Evolutionary conservation across 1,284 basidiomycete species (phyloP).

Genomic region (Sanghuangporus sanghuang): DNA sequence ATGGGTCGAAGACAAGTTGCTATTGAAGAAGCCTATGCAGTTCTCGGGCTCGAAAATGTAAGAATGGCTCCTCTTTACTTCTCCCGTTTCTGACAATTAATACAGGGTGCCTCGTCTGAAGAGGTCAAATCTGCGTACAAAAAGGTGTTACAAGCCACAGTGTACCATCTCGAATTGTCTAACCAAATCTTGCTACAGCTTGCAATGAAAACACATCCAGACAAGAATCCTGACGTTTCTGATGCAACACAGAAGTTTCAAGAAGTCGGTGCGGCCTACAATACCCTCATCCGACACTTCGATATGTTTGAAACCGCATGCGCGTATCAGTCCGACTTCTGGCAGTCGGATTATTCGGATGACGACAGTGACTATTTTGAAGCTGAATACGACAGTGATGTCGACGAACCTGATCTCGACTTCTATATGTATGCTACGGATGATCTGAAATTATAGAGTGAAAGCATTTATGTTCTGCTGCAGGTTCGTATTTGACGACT

Average conservation of each 20-base stretch:
- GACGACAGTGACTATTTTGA: slow-evolving; percentile 28
- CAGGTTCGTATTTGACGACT: slow-evolving; percentile 46
- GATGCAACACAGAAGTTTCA: slow-evolving; percentile 67
- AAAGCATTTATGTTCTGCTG: background rate
- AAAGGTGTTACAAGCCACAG: slow-evolving; percentile 36
- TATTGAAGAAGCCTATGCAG: slow-evolving; percentile 45
- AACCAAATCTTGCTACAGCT: slow-evolving; percentile 33
- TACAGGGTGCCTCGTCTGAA: slow-evolving; percentile 57
- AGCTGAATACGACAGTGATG: slow-evolving; percentile 17
- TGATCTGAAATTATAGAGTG: slow-evolving; percentile 5
- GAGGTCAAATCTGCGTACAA: slow-evolving; percentile 62
- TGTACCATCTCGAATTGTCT: slow-evolving; percentile 6
- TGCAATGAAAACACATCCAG: slow-evolving; percentile 65
- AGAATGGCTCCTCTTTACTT: slow-evolving; percentile 9
- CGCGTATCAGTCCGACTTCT: slow-evolving; percentile 20
- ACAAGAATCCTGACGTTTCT: slow-evolving; percentile 62
- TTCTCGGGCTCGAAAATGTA: slow-evolving; percentile 58
- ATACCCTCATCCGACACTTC: slow-evolving; percentile 49
- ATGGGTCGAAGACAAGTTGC: slow-evolving; percentile 35
- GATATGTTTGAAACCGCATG: slow-evolving; percentile 31
- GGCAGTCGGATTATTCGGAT: slow-evolving; percentile 25
- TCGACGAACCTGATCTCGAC: slow-evolving; percentile 29
- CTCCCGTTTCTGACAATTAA: background rate
- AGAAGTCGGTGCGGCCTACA: slow-evolving; percentile 61
- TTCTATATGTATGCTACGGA: slow-evolving; percentile 39